Conservation (phyloP, 1,139 yeast genomes). For the Debaryomyces subglobosus region DNA sequence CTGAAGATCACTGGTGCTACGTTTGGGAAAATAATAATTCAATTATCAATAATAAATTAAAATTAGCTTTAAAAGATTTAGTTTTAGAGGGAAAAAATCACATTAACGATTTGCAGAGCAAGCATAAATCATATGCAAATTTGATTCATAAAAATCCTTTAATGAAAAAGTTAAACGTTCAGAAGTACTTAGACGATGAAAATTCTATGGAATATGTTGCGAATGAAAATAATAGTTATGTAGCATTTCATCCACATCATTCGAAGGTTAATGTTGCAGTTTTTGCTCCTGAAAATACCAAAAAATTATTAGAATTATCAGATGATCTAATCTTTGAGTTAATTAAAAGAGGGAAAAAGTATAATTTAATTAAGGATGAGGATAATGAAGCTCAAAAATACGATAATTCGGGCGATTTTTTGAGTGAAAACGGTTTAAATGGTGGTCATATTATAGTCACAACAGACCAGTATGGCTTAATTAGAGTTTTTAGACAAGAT, state of each 20-base stretch:
- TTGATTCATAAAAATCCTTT: conserved; percentile 38
- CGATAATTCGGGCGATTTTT: conserved; percentile 18
- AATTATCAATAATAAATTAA: conserved; percentile 42
- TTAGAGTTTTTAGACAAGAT: conserved; percentile 81
- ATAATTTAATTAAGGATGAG: conserved; percentile 9
- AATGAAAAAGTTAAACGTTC: conserved; percentile 27
- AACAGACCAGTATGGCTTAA: conserved; percentile 72
- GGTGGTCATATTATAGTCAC: conserved; percentile 64
- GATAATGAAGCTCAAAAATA: conserved; percentile 19
- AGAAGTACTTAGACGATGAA: conserved; percentile 27
- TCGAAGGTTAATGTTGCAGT: conserved; percentile 73
- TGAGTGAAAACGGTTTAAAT: conserved; percentile 16
- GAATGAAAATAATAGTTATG: conserved; percentile 55
- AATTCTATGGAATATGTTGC: conserved; percentile 33
- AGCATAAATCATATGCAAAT: conserved; percentile 36
- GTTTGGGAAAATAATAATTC: conserved; percentile 61
- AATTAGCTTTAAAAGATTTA: conserved; percentile 37
- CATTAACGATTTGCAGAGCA: conserved; percentile 31
- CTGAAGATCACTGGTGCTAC: conserved; percentile 73
- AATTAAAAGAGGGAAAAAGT: conserved; percentile 29
- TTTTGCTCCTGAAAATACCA: conserved; percentile 78
- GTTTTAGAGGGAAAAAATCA: conserved; percentile 41
- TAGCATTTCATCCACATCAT: conserved; percentile 78
- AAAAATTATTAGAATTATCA: conserved; percentile 65
- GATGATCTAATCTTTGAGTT: conserved; percentile 80